Evolutionary conservation across 768 basidiomycete genomes (phyloP), one percentile per base, ranked within the genome.

Genomic region (Lactarius hatsudake): DNA sequence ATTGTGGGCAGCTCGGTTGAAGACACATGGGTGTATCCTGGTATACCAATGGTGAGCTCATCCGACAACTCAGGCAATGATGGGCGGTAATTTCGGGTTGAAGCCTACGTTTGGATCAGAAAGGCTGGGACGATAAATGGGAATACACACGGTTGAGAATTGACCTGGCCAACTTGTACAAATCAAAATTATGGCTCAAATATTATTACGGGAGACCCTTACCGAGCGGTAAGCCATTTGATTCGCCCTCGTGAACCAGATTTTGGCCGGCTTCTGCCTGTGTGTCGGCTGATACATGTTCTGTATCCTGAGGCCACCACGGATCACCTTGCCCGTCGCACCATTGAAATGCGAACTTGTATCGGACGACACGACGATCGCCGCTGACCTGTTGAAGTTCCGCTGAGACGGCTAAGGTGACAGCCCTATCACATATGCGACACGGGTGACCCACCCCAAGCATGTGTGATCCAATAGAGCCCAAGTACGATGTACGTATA

Each of bases 321-420:
- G 84, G 83, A 45, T 75, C 71, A 6, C 77, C 90, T 78, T 93
- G 92, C 53, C 80, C 83, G 67, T 87, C 83, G 69, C 90, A 91
- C 91, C 91, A 94, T 71, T 89, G 88, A 70, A 94, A 94, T 5
- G 88, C 87, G 71, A 94, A 93, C 74, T 93, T 94, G 74, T 86
- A 91, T 8, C 91, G 81, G 15, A 91, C 81, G n/a, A 90, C 84
- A n/a, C 84, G 83, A 38, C 71, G 75, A 20, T 78, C 76, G 66
- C 84, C 86, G 12, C 69, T 62, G 7, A 83, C 77, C 1, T 80
- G 72, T 71, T 91, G 85, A 65, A 82, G 84, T 77, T 92, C 90
- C 54, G 89, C 90, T 90, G 63, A 8, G 23, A 43, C 17, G 51
- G 13, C 26, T 53, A 28, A 59, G 18, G 32, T 32, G 28, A n/a